Evolutionary conservation across 805 yeast genomes (phyloP), one percentile per base, ranked within the genome.

Genomic region (Clavispora vitiphila): DNA sequence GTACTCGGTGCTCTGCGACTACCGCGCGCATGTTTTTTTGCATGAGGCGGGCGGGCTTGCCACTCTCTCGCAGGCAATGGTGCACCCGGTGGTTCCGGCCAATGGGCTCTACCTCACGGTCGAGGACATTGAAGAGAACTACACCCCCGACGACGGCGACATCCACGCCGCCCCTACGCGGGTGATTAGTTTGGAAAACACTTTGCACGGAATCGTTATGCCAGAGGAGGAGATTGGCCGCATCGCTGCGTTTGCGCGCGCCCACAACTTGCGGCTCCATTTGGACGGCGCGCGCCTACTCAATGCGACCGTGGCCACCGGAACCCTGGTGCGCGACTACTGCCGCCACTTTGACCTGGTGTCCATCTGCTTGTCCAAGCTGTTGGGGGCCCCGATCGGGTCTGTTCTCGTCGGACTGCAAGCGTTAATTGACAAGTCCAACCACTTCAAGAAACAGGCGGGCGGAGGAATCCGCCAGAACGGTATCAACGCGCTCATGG

Each of bases 251-350:
- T 90, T 86, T 74, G 86, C 91, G 48, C 69, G 72, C 40, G 74
- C 66, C 22, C 71, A 81, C 51, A 71, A 69, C 41, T 64, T 86
- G 41, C 73, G 69, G 42, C 61, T 89, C 51, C 97, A 91, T 56
- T 78, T 89, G 54, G 98, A 90, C 60, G 98, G 97, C 48, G 98
- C 97, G n/a, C 76, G 98, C 54, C 65, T 90, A 38, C 89, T 95
- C 90, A 86, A 86, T 60, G 96, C 96, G n/a, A 70, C 80, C 31
- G 84, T 76, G 10, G 90, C 76, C 21, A 78, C 87, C 8, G 88
- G 85, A 20, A 70, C 85, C 27, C 65, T 87, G 14, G 64, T 89
- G 46, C 64, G 62, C 15, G 86, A 86, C 54, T 88, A 81, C 61
- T 85, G 95, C 51, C 70, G 74, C 47, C 67, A 80, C 47, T 89